Percentiles rank a stretch among this genome's conserved stretches.
These are phyloP conservation scores for Annona squamosa DNA, from an alignment of 164 flowering plant genomes.

Conservation along the genomic window DNA sequence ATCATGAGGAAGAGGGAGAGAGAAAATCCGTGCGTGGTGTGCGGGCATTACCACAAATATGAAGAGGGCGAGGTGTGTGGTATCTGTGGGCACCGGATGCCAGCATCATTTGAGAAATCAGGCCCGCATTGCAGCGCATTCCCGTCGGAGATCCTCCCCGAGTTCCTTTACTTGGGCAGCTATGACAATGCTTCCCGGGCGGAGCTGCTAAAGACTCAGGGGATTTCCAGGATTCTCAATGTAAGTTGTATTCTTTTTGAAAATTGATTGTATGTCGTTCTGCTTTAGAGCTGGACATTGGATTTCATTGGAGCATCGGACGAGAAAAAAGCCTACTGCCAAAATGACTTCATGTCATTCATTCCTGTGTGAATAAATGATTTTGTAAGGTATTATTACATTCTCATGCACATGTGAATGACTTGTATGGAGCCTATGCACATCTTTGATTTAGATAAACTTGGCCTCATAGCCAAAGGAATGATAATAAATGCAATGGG, in stretches of 20 bases:
- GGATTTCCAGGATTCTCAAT: slow-evolving; percentile 81
- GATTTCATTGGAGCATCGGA: too few relatives aligned
- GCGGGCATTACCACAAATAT: slow-evolving; percentile 97
- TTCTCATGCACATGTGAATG: too few relatives aligned
- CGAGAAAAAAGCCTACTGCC: too few relatives aligned
- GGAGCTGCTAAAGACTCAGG: slow-evolving; percentile 85
- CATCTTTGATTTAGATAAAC: too few relatives aligned
- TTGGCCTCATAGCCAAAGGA: too few relatives aligned
- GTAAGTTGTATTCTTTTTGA: slow-evolving; percentile 29
- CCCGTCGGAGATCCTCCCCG: slow-evolving; percentile 83
- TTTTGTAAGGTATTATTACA: too few relatives aligned
- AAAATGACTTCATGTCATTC: too few relatives aligned
- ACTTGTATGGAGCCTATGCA: too few relatives aligned
- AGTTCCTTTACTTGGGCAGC: slow-evolving; percentile 83
- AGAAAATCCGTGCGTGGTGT: slow-evolving; percentile 89
- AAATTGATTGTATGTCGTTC: too few relatives aligned
- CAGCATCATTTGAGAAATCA: slow-evolving; percentile 31
- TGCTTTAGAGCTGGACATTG: too few relatives aligned
- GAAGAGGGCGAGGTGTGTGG: slow-evolving; percentile 93
- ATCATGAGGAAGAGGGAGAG: slow-evolving; percentile 93
- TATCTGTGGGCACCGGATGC: slow-evolving; percentile 80
- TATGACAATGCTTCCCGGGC: slow-evolving; percentile 91
- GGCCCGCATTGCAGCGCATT: slow-evolving; percentile 58
- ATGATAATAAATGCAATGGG: too few relatives aligned
- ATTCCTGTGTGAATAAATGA: too few relatives aligned